Base-by-base conservation (phyloP, 257 asterid genomes). In the Euphrasia confusa region DNA sequence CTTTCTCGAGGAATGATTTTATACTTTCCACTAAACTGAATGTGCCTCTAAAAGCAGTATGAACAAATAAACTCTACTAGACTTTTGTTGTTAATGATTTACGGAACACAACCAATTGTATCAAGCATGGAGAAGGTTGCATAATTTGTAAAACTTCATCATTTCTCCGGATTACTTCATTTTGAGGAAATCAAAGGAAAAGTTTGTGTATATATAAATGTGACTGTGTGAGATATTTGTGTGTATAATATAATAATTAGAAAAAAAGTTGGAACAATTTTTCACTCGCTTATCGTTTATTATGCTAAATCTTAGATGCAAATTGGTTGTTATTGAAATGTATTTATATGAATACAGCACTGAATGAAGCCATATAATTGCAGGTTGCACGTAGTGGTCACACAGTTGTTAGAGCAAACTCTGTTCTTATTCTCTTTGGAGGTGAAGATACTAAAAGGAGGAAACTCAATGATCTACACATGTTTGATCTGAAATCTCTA, bases 301-400 rank as follows among this genome's bases (percentile, higher is more conserved):
- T 27, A 4, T 0, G 10, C 45, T 35, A 60, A 33, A 24, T 37
- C 3, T 30, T 49, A 39, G 18, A 58, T 33, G 18, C 61, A 40
- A 33, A 28, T 39, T 18, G 56, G 7, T 56, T 35, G 49, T 62
- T 54, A 18, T 39, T 28, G 60, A 56, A 11, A 62, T 14, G 60
- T 24, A 27, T 18, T 5, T 47, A 15, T 42, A 50, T 63, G 68
- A 49, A 21, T 32, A 37, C 28, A 12, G 6, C 69, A 21, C 66
- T 71, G 45, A 66, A 72, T 81, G 57, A 57, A 56, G 60, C 61
- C 64, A 60, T 45, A 33, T 62, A 50, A 70, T 53, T 63, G 66
- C 80, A 93, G 99, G 85, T 82, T 61, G 96, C 56, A 21, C 99
- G 99, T 32, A 79, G 96, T 79, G 99, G 99, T 56, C 97, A 93